Conservation (phyloP, 2,329 filamentous ascomycete genomes). For the Aspergillus amoenus region DNA sequence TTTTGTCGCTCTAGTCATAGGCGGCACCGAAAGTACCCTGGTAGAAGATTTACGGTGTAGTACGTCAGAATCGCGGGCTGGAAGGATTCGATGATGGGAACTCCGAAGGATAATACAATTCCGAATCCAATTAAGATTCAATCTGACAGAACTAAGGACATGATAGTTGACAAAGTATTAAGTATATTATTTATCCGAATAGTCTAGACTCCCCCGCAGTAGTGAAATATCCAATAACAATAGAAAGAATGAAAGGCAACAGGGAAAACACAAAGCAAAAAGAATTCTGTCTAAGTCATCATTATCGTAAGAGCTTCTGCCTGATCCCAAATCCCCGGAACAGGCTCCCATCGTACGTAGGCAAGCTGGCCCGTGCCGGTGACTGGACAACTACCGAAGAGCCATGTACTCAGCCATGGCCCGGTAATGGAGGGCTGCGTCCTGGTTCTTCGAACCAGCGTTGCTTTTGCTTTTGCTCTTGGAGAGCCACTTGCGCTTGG, state of each 20-base stretch:
- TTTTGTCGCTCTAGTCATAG: neutral
- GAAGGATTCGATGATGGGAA: neutral
- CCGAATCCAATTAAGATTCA: neutral
- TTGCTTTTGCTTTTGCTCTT: conserved; percentile 3
- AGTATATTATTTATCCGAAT: neutral
- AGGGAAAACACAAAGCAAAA: neutral
- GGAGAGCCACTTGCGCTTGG: conserved; percentile 4
- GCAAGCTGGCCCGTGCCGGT: too few species aligned
- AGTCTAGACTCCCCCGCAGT: neutral
- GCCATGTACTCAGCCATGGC: conserved; percentile 9
- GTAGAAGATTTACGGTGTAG: neutral
- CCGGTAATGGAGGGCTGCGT: conserved; percentile 6
- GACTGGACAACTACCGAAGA: neutral
- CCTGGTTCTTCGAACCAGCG: neutral
- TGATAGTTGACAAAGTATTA: neutral
- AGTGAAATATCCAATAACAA: neutral
- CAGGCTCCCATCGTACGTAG: neutral
- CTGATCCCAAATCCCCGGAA: neutral
- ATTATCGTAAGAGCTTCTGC: neutral
- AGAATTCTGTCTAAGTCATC: neutral
- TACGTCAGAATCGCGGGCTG: neutral
- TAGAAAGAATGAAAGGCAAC: neutral
- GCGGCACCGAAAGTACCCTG: neutral
- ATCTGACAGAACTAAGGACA: neutral
- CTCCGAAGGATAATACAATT: neutral